Conservation (phyloP, 2,329 filamentous ascomycete species). For the Fusarium illudens region DNA sequence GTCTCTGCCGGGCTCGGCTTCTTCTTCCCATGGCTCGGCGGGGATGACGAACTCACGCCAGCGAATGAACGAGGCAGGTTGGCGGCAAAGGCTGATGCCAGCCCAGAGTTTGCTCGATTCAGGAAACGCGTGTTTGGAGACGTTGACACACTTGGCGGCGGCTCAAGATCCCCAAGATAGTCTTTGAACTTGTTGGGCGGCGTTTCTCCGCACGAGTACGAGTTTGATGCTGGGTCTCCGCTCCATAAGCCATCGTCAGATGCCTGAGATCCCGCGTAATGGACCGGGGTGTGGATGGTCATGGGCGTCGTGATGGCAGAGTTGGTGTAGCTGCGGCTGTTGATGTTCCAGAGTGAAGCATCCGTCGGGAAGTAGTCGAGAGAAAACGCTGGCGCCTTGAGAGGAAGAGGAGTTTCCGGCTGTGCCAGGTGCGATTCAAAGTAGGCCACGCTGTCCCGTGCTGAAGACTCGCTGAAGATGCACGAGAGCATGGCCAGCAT, state of each 20-base stretch:
- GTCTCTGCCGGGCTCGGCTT: slow-evolving; percentile 69
- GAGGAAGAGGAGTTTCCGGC: slow-evolving; percentile 68
- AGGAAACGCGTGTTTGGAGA: slow-evolving; percentile 65
- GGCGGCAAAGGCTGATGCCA: slow-evolving; percentile 64
- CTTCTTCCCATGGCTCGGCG: slow-evolving; percentile 57
- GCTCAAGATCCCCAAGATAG: slow-evolving; percentile 55
- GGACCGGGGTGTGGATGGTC: slow-evolving; percentile 63
- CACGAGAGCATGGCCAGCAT: slow-evolving; percentile 78
- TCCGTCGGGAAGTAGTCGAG: slow-evolving; percentile 72
- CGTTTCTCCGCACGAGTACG: slow-evolving; percentile 70
- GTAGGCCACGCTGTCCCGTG: slow-evolving; percentile 65
- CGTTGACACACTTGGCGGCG: slow-evolving; percentile 64
- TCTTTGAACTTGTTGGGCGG: slow-evolving; percentile 62
- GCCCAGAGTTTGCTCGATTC: slow-evolving; percentile 62
- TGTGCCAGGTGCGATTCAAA: slow-evolving; percentile 64
- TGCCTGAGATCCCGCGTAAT: slow-evolving; percentile 64
- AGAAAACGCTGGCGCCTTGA: slow-evolving; percentile 73
- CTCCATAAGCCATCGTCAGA: slow-evolving; percentile 64
- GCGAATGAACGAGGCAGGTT: slow-evolving; percentile 61
- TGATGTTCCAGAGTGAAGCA: slow-evolving; percentile 61
- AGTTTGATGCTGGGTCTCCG: slow-evolving; percentile 64
- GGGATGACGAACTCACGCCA: slow-evolving; percentile 53
- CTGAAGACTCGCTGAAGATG: slow-evolving; percentile 69
- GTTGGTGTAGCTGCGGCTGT: slow-evolving; percentile 61
- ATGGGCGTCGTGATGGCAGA: slow-evolving; percentile 66